Conservation (phyloP, 768 basidiomycete species). For the Suillus bovinus region DNA sequence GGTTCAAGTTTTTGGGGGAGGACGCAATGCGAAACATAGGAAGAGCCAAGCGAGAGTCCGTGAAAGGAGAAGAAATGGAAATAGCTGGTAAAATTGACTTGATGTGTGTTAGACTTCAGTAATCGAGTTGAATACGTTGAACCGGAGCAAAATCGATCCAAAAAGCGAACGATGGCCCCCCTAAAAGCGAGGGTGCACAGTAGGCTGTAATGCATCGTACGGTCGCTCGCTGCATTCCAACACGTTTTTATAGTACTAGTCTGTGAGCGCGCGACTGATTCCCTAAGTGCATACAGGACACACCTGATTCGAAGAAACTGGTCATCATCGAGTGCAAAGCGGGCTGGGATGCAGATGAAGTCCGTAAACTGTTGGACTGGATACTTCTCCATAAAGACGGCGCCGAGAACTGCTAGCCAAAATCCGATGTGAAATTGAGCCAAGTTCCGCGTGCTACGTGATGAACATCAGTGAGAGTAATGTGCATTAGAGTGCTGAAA, state of each 20-base stretch:
- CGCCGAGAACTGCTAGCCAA: slow-evolving; percentile 34
- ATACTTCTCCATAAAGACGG: slow-evolving; percentile 24
- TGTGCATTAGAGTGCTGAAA: too few species aligned
- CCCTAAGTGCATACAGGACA: slow-evolving; percentile 23
- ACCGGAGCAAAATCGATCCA: too few species aligned
- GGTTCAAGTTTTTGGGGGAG: too few species aligned
- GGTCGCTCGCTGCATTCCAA: not conserved
- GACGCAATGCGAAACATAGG: too few species aligned
- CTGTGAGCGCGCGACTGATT: slow-evolving; percentile 15
- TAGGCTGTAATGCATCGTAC: not conserved
- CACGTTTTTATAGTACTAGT: slow-evolving; percentile 23
- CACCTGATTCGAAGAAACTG: slow-evolving; percentile 19
- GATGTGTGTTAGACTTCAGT: too few species aligned
- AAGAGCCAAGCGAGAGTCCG: too few species aligned
- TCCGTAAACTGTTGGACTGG: slow-evolving; percentile 38
- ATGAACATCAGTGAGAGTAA: not conserved
- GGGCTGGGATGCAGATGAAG: slow-evolving; percentile 26
- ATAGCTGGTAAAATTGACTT: too few species aligned
- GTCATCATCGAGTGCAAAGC: slow-evolving; percentile 18
- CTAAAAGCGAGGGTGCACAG: slow-evolving; percentile 20
- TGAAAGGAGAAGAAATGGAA: too few species aligned
- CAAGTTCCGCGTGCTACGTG: slow-evolving; percentile 16
- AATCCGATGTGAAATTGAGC: slow-evolving; percentile 24
- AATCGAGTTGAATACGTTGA: too few species aligned
- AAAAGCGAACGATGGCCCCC: too few species aligned